phyloP scores from a whole-genome alignment of 805 yeast species.

The Candida broadrunensis region DNA sequence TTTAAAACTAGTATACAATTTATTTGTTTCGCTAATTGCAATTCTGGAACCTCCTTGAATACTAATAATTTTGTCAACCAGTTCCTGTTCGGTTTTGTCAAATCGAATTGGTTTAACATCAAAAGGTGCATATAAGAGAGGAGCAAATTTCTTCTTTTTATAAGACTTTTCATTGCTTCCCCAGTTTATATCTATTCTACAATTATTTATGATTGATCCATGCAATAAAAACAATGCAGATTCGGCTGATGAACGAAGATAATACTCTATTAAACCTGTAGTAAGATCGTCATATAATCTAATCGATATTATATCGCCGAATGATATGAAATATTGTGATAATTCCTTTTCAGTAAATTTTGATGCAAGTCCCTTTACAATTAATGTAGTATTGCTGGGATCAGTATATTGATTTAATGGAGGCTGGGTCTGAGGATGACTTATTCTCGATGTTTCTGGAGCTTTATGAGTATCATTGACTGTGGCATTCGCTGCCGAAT shows the following conservation, averaged over 20 bases:
- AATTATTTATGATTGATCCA: slow-evolving; percentile 26
- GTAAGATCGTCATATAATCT: slow-evolving; percentile 15
- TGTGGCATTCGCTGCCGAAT: slow-evolving; percentile 5
- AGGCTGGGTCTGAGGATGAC: slow-evolving; percentile 46
- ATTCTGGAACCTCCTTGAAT: slow-evolving; percentile 11
- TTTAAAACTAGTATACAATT: slow-evolving; percentile 12
- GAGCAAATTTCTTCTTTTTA: slow-evolving; percentile 13
- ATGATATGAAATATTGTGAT: slow-evolving; percentile 56
- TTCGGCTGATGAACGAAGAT: slow-evolving; percentile 34
- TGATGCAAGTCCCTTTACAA: slow-evolving; percentile 63
- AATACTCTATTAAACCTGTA: slow-evolving; percentile 24
- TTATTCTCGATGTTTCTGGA: slow-evolving; percentile 16
- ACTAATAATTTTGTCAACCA: slow-evolving; percentile 7
- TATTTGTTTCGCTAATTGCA: slow-evolving; percentile 15
- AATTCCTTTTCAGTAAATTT: slow-evolving; percentile 61
- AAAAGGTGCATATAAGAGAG: slow-evolving; percentile 16
- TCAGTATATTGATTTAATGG: slow-evolving; percentile 67
- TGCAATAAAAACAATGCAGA: slow-evolving; percentile 31
- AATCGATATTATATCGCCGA: slow-evolving; percentile 48
- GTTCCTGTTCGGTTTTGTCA: slow-evolving; percentile 11
- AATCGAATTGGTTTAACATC: slow-evolving; percentile 13
- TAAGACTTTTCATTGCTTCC: slow-evolving; percentile 18
- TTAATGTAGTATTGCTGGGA: slow-evolving; percentile 75
- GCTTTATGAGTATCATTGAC: slow-evolving; percentile 11
- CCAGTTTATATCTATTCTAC: slow-evolving; percentile 29